phyloP scores from a whole-genome alignment of 129 eudicot species.

The Apium graveolens region DNA sequence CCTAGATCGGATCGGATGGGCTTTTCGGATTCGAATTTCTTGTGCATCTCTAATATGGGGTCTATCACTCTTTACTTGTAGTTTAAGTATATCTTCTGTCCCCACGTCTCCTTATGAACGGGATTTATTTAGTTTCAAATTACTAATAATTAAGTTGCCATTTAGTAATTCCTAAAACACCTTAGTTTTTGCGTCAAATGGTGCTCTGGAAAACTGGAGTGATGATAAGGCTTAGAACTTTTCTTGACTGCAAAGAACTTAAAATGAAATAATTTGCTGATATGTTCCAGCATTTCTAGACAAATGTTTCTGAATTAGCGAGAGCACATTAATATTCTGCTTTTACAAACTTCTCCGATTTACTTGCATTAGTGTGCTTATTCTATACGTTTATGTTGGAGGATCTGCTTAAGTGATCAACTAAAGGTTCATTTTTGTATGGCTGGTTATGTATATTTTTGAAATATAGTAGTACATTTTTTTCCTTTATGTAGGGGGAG shows the following conservation, averaged over 20 bases:
- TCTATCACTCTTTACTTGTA: neutral
- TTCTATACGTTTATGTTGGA: neutral
- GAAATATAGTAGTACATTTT: neutral
- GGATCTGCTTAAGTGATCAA: neutral
- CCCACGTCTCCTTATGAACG: neutral
- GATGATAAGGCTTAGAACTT: neutral
- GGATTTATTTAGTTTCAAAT: neutral
- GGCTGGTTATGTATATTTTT: no score
- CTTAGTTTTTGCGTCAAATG: neutral
- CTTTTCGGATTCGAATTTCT: no score
- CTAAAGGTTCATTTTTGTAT: neutral
- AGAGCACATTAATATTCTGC: neutral
- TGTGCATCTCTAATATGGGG: no score
- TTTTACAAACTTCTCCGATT: neutral
- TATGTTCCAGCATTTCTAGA: no score
- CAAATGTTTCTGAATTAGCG: no score
- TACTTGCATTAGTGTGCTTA: neutral
- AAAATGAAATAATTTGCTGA: no score
- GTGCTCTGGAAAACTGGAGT: no score
- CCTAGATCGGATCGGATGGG: no score
- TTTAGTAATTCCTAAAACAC: neutral
- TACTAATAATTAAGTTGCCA: no score
- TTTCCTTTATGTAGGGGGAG: neutral
- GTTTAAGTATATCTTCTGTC: no score
- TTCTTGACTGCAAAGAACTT: neutral